These are phyloP conservation scores for Mrakia frigida DNA, from an alignment of 768 basidiomycete species.

Conservation along the genomic window DNA sequence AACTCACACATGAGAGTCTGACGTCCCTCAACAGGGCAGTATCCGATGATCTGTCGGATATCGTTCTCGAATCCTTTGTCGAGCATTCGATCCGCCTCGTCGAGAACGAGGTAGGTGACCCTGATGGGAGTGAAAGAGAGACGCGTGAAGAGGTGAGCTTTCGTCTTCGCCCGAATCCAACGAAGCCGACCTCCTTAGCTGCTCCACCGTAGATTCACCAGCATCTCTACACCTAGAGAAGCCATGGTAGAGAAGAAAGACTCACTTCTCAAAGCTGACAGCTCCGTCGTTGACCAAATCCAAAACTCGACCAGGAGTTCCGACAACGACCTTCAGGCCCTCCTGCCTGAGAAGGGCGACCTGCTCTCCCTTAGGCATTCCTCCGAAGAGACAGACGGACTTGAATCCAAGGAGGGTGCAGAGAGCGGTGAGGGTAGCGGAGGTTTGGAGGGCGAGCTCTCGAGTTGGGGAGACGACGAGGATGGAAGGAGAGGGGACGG, in stretches of 20 bases:
- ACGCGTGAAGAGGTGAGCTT: background rate
- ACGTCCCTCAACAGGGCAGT: constrained; percentile 42
- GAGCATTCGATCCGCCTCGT: constrained; percentile 97
- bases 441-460: constrained; percentile 92
- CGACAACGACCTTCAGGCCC: constrained; percentile 68
- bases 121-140: constrained; percentile 44
- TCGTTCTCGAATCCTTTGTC: constrained; percentile 99
- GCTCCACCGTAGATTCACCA: too few species aligned
- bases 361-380: constrained; percentile 85
- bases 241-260: background rate
- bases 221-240: background rate
- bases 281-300: constrained; percentile 85
- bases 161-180: too few species aligned
- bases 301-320: constrained; percentile 87
- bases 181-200: too few species aligned
- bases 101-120: constrained; percentile 85
- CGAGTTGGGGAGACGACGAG: constrained; percentile 91
- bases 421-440: constrained; percentile 69
- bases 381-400: constrained; percentile 87
- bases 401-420: constrained; percentile 66
- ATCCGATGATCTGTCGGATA: constrained; percentile 79
- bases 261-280: constrained; percentile 45
- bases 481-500: constrained; percentile 44
- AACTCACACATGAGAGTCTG: constrained; percentile 50
- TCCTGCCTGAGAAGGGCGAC: constrained; percentile 59